phyloP scores from a whole-genome alignment of 345 rosid species.

The Ceriops decandra region DNA sequence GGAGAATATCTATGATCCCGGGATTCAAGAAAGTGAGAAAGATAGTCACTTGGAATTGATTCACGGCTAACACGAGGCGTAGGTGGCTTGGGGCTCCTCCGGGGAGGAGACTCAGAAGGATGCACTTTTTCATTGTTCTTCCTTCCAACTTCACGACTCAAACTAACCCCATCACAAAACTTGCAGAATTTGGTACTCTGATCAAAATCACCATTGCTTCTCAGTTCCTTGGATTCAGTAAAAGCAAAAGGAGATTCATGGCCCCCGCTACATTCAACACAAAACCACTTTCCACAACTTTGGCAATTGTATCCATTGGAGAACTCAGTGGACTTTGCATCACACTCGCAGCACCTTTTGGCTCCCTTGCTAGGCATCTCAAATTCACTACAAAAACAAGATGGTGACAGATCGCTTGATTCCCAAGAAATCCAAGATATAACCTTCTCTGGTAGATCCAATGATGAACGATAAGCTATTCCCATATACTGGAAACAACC shows the following conservation, averaged over 20 bases:
- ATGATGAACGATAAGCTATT: slow-evolving; percentile 61
- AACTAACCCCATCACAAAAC: slow-evolving; percentile 46
- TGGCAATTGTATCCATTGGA: slow-evolving; percentile 48
- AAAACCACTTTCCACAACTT: slow-evolving; percentile 58
- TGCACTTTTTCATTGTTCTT: slow-evolving; percentile 69
- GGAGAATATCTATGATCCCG: slow-evolving; percentile 47
- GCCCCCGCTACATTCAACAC: slow-evolving; percentile 43
- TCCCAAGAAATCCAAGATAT: slow-evolving; percentile 73
- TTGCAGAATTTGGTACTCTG: slow-evolving; percentile 47
- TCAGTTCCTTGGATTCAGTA: slow-evolving; percentile 24
- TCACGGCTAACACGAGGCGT: slow-evolving; percentile 43
- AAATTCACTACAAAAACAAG: slow-evolving; percentile 32
- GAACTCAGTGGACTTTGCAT: slow-evolving; percentile 27
- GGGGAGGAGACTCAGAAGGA: slow-evolving; percentile 53
- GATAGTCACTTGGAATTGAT: slow-evolving; percentile 35
- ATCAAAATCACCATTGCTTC: slow-evolving; percentile 12
- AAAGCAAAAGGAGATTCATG: slow-evolving; percentile 14
- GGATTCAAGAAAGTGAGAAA: slow-evolving; percentile 46
- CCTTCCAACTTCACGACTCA: slow-evolving; percentile 38
- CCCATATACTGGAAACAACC: slow-evolving; percentile 58
- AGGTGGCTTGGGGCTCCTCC: slow-evolving; percentile 64
- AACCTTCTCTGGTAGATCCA: slow-evolving; percentile 67
- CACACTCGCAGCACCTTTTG: slow-evolving; percentile 52
- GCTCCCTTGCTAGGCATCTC: slow-evolving; percentile 41
- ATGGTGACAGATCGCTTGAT: slow-evolving; percentile 43